Evolutionary conservation across 2,329 filamentous ascomycete genomes (phyloP).

Genomic region (Dothistroma pini): DNA sequence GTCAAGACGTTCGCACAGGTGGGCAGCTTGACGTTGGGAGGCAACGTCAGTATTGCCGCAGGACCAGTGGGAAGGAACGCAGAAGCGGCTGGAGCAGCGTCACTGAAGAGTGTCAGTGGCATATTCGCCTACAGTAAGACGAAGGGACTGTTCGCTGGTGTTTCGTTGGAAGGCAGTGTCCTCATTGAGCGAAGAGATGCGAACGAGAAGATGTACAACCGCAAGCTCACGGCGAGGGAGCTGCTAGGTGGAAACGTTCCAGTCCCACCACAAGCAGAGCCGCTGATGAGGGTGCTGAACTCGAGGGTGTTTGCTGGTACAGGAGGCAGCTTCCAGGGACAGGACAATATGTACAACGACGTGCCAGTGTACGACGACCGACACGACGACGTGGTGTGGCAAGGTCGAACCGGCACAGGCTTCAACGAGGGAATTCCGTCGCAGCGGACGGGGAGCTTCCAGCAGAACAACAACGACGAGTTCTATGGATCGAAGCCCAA

Average conservation of each 20-base stretch:
- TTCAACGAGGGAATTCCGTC: conserved; percentile 63
- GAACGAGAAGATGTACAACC: conserved; percentile 92
- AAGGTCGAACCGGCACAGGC: conserved; percentile 66
- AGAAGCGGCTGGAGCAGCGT: conserved; percentile 91
- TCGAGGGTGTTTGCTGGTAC: conserved; percentile 77
- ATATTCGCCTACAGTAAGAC: conserved; percentile 98
- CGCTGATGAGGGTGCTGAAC: conserved; percentile 80
- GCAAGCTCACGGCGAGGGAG: conserved; percentile 73
- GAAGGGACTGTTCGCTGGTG: conserved; percentile 93
- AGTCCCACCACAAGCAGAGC: conserved; percentile 75
- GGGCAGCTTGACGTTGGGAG: conserved; percentile 86
- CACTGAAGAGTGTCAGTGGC: conserved; percentile 80
- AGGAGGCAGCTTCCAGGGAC: conserved; percentile 41
- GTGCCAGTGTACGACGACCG: conserved; percentile 80
- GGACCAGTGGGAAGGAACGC: conserved; percentile 92
- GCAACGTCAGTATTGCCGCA: conserved; percentile 93
- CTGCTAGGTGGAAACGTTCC: conserved; percentile 74
- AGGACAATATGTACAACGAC: conserved; percentile 86
- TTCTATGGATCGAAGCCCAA: conserved; percentile 56
- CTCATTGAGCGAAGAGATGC: conserved; percentile 94
- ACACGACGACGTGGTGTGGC: conserved; percentile 81
- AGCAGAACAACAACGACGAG: conserved; percentile 40
- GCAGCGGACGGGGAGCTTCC: conserved; percentile 44
- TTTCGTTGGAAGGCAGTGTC: conserved; percentile 87
- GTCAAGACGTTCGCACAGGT: conserved; percentile 93